Conservation (phyloP, 1,284 basidiomycete genomes). For the Golubevia sp. region DNA sequence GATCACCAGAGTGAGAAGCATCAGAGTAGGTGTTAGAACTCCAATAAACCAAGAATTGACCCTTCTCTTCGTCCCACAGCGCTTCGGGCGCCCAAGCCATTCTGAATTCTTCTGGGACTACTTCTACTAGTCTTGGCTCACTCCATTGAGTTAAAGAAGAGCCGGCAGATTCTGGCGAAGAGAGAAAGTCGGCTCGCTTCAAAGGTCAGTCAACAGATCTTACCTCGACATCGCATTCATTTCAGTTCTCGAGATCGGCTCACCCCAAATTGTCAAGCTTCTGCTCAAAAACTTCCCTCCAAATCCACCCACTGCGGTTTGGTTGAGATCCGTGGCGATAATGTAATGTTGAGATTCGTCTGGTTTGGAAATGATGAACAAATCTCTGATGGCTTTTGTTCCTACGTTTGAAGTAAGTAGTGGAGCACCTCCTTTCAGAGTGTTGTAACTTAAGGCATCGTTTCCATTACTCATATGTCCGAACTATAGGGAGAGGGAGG, state of each 20-base stretch:
- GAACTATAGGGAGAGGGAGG: too few relatives aligned
- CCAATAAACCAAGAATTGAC: conserved; percentile 19
- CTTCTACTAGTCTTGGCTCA: conserved; percentile 5
- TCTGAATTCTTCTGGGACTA: conserved; percentile 13
- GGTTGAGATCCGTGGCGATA: conserved; percentile 24
- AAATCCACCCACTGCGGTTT: conserved; percentile 14
- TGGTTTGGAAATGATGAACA: conserved; percentile 15
- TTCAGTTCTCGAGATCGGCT: too few relatives aligned
- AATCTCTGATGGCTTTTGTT: conserved; percentile 20
- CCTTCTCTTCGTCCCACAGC: conserved; percentile 11
- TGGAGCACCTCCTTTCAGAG: conserved; percentile 17
- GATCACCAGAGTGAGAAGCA: conserved; percentile 13
- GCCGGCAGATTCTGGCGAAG: conserved; percentile 7
- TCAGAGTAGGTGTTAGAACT: conserved; percentile 18
- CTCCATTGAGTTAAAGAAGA: conserved; percentile 17
- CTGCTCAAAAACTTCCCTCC: conserved; percentile 14
- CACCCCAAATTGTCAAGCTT: conserved; percentile 14
- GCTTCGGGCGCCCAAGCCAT: conserved; percentile 19
- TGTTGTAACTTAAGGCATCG: conserved; percentile 14
- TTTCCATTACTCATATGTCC: conserved; percentile 16
- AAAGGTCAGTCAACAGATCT: too few relatives aligned
- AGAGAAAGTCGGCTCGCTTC: too few relatives aligned
- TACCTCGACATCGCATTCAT: too few relatives aligned
- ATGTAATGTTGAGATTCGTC: conserved; percentile 20
- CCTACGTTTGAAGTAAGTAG: conserved; percentile 15